Evolutionary conservation across 2,329 filamentous ascomycete genomes (phyloP).

Genomic region (Penicillium vulpinum): DNA sequence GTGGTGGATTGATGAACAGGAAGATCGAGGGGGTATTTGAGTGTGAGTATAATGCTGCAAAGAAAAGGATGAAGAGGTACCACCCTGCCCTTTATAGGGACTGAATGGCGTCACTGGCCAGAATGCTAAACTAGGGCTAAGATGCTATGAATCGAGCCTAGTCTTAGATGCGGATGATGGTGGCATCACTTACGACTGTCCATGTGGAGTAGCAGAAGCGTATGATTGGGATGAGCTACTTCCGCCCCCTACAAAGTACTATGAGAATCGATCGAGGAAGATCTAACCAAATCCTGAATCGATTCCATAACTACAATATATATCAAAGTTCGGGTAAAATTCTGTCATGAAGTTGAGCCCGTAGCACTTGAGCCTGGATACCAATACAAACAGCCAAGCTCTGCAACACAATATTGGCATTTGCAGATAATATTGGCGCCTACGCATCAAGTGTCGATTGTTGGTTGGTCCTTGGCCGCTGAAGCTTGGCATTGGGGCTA

Average conservation of each 20-base stretch:
- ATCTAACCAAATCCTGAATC: not conserved
- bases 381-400: not conserved
- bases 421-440: not conserved
- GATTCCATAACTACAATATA: not conserved
- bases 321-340: not conserved
- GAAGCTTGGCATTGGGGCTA: constrained; percentile 2
- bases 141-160: not conserved
- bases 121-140: not conserved
- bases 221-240: not conserved
- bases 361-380: not conserved
- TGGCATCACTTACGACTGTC: constrained; percentile 2
- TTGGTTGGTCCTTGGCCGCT: not conserved
- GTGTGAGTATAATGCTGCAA: not conserved
- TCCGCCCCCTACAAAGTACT: not conserved
- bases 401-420: not conserved
- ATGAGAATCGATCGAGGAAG: not conserved
- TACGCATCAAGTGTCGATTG: not conserved
- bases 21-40: not conserved
- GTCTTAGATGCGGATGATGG: not conserved
- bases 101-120: not conserved
- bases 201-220: not conserved
- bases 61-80: not conserved
- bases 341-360: not conserved
- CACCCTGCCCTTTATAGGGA: not conserved
- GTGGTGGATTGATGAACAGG: not conserved